These are phyloP conservation scores for Lathyrus aphaca DNA, from an alignment of 306 rosid species.

Conservation along the genomic window DNA sequence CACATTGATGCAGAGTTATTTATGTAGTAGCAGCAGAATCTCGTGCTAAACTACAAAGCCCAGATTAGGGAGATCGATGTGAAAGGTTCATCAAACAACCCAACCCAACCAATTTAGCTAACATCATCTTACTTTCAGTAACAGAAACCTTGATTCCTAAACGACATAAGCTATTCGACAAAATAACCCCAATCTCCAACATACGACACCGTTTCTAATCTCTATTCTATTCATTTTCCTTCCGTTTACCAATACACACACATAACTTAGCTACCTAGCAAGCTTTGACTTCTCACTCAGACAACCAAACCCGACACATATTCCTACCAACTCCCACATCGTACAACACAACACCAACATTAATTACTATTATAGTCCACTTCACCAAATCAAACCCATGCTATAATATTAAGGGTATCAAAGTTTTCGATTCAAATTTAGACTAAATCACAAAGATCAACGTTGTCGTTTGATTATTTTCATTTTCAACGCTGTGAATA, in stretches of 20 bases:
- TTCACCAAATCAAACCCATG: neutral
- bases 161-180: constrained; percentile 54
- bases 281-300: constrained; percentile 67
- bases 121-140: constrained; percentile 41
- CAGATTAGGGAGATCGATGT: constrained; percentile 46
- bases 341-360: constrained; percentile 39
- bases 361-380: neutral
- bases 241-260: constrained; percentile 41
- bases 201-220: constrained; percentile 33
- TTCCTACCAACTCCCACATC: constrained; percentile 67
- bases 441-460: constrained; percentile 34
- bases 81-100: constrained; percentile 35
- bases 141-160: constrained; percentile 50
- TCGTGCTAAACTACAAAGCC: constrained; percentile 47
- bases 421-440: neutral
- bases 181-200: constrained; percentile 42
- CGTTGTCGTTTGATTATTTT: constrained; percentile 32
- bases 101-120: constrained; percentile 29
- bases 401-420: neutral
- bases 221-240: constrained; percentile 1
- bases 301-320: constrained; percentile 77
- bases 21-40: constrained; percentile 24
- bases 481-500: constrained; percentile 47
- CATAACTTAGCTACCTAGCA: neutral
- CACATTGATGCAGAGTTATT: constrained; percentile 23